Conservation (phyloP, 176 grass and related monocot genomes). For the Avena sativa region DNA sequence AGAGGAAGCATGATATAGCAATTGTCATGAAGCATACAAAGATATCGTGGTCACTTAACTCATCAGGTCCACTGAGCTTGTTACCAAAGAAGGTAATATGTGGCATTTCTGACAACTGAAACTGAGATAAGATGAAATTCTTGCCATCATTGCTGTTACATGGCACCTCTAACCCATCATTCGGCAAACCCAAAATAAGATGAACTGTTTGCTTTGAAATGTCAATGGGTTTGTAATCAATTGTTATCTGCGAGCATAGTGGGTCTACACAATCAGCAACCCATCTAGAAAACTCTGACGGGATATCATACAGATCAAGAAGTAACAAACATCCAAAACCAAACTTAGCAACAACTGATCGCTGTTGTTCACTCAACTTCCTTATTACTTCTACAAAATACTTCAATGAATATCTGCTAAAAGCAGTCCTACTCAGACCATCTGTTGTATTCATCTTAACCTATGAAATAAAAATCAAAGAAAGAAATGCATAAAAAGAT, state of each 20-base stretch:
- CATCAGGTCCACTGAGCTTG: not conserved
- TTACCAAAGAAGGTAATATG: not conserved
- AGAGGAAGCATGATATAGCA: not conserved
- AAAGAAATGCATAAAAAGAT: too few species aligned
- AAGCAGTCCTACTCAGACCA: not conserved
- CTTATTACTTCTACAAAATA: not conserved
- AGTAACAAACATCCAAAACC: not conserved
- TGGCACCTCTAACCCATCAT: not conserved
- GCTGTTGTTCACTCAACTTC: not conserved
- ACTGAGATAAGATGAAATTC: not conserved
- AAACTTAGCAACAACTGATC: not conserved
- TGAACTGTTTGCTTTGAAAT: not conserved
- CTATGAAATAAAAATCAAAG: not conserved
- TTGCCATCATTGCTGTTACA: not conserved
- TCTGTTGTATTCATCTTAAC: not conserved
- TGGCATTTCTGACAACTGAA: not conserved
- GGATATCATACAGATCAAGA: not conserved
- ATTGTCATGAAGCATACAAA: not conserved
- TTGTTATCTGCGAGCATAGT: not conserved
- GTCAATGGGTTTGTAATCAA: not conserved
- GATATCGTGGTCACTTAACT: not conserved
- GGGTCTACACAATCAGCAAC: not conserved
- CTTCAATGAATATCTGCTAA: not conserved
- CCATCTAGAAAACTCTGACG: not conserved
- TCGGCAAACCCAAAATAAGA: not conserved